A percentile compares a stretch with the other conserved stretches of the same genome.
Conservation (phyloP, 306 rosid genomes). For the Quercus robur region DNA sequence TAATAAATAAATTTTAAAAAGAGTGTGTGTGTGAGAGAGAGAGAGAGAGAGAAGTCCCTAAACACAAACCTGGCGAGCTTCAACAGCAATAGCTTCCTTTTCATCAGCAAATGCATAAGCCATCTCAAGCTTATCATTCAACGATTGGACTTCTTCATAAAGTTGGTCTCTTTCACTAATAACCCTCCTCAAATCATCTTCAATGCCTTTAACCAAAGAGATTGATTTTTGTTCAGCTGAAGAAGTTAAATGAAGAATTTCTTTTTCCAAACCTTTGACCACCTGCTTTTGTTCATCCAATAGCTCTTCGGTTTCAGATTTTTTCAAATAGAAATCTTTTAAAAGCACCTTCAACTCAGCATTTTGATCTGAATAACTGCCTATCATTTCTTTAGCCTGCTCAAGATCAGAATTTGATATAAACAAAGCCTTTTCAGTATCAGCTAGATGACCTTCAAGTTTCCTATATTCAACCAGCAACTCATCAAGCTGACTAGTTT, state of each 20-base stretch:
- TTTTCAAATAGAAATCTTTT: conserved; percentile 53
- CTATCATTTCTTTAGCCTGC: conserved; percentile 54
- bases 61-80: conserved; percentile 74
- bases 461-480: conserved; percentile 44
- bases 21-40: too few relatives aligned
- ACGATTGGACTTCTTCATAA: conserved; percentile 49
- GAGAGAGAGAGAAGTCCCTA: conserved; percentile 13
- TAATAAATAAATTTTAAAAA: conserved; percentile 5
- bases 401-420: conserved; percentile 58
- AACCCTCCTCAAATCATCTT: conserved; percentile 59
- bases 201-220: conserved; percentile 51
- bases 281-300: conserved; percentile 76
- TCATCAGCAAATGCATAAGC: conserved; percentile 76
- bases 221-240: conserved; percentile 54
- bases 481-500: conserved; percentile 61
- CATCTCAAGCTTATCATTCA: conserved; percentile 76
- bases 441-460: conserved; percentile 56
- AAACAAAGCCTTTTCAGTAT: conserved; percentile 56
- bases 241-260: conserved; percentile 61
- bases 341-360: conserved; percentile 59
- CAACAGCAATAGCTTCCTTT: conserved; percentile 82
- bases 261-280: conserved; percentile 72
- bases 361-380: conserved; percentile 52
- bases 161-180: conserved; percentile 72
- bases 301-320: conserved; percentile 57